These are phyloP conservation scores for Heterobasidion occidentale DNA, from an alignment of 1,284 basidiomycete species.

Conservation along the genomic window DNA sequence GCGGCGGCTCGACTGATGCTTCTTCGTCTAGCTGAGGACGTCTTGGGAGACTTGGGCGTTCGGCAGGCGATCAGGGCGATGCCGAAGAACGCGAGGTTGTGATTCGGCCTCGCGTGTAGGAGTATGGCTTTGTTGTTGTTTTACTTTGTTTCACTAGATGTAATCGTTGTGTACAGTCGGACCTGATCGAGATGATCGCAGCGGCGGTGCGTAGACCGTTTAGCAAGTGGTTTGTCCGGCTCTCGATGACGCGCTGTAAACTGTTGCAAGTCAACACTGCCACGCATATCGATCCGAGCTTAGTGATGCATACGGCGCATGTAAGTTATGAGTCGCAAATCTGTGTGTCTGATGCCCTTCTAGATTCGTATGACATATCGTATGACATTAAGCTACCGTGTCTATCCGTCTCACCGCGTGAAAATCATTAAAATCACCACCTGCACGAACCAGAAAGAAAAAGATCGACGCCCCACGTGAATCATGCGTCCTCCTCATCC, in stretches of 20 bases:
- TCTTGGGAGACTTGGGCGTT: conserved; percentile 62
- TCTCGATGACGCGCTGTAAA: no score
- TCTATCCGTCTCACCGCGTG: not conserved
- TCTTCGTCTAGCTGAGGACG: conserved; percentile 45
- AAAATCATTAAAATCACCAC: not conserved
- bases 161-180: no score
- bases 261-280: no score
- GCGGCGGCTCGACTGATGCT: no score
- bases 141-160: not conserved
- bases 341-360: no score
- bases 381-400: not conserved
- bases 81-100: conserved; percentile 52
- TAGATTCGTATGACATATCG: no score
- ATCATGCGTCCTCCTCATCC: conserved; percentile 2
- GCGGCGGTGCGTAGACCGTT: no score
- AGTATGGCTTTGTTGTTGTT: not conserved
- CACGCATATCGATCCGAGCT: no score
- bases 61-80: conserved; percentile 60
- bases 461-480: not conserved
- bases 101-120: conserved; percentile 6
- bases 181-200: no score
- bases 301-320: no score
- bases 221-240: no score
- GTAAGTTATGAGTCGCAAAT: no score
- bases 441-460: not conserved